A percentile compares a stretch with the other conserved stretches of the same genome.
phyloP scores from a whole-genome alignment of 768 basidiomycete genomes.

The Hypholoma sublateritium region DNA sequence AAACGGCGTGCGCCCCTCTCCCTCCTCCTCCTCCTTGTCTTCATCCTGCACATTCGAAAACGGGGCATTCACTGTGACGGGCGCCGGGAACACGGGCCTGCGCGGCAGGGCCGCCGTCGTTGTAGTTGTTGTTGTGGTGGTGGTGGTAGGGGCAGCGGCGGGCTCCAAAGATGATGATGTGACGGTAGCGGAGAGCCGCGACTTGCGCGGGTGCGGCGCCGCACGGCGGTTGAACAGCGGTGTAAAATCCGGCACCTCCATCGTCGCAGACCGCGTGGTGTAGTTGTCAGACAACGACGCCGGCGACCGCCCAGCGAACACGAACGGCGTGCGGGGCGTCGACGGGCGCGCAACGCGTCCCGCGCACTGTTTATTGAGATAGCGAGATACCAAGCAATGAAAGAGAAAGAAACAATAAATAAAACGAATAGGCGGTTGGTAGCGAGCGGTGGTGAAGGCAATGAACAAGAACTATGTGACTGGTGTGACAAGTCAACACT shows the following conservation, averaged over 20 bases:
- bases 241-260: constrained; percentile 55
- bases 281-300: constrained; percentile 5
- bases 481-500: too few species aligned
- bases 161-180: background rate
- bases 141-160: background rate
- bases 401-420: too few species aligned
- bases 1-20: constrained; percentile 20
- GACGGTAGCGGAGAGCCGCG: background rate
- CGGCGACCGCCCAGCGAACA: constrained; percentile 9
- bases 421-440: too few species aligned
- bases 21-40: constrained; percentile 9
- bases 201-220: constrained; percentile 24
- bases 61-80: constrained; percentile 25
- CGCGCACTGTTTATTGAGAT: constrained; percentile 57
- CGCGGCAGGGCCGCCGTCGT: background rate
- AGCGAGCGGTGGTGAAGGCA: too few species aligned
- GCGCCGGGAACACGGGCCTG: constrained; percentile 23
- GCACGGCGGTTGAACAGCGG: constrained; percentile 40
- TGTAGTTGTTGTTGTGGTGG: background rate
- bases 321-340: constrained; percentile 29
- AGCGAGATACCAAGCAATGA: too few species aligned
- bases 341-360: constrained; percentile 60
- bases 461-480: too few species aligned
- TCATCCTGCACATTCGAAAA: constrained; percentile 30
- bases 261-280: background rate